Conservation (phyloP, 2,329 filamentous ascomycete genomes). For the Aspergillus persii region DNA sequence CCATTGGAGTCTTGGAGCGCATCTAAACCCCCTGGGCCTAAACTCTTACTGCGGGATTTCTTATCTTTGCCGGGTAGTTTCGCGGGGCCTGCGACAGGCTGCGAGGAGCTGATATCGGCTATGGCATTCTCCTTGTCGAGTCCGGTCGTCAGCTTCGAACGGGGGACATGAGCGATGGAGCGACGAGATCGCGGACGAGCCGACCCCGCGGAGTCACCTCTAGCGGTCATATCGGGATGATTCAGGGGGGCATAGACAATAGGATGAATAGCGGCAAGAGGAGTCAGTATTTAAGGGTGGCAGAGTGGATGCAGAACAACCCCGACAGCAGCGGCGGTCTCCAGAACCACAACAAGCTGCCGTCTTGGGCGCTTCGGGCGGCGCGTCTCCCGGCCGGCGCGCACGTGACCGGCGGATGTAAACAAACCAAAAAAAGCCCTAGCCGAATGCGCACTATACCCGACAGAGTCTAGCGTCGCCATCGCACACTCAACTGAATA, state of each 20-base stretch:
- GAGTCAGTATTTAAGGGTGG: no score
- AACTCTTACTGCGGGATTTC: constrained; percentile 90
- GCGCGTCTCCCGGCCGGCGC: constrained; percentile 29
- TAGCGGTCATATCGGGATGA: constrained; percentile 31
- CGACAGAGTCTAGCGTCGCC: constrained; percentile 28
- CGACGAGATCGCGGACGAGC: constrained; percentile 56
- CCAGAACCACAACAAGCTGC: not conserved
- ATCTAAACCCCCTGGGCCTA: constrained; percentile 87
- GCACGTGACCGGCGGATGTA: constrained; percentile 38
- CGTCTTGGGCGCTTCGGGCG: constrained; percentile 1
- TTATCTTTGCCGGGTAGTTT: constrained; percentile 46
- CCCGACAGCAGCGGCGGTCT: not conserved
- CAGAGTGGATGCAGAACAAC: not conserved
- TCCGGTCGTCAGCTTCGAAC: constrained; percentile 45
- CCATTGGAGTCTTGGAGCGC: constrained; percentile 71
- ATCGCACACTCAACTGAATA: constrained; percentile 38
- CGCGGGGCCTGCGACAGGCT: constrained; percentile 22
- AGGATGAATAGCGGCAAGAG: no score
- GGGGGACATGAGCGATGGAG: constrained; percentile 65
- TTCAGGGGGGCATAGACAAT: constrained; percentile 14
- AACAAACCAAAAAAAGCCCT: constrained; percentile 45
- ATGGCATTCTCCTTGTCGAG: constrained; percentile 78
- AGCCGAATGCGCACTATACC: constrained; percentile 35
- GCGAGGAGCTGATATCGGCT: constrained; percentile 57
- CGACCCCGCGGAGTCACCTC: constrained; percentile 33